Base-by-base conservation (phyloP, 225 moss, liverwort and hornwort genomes). In the Rhytidiadelphus loreus region DNA sequence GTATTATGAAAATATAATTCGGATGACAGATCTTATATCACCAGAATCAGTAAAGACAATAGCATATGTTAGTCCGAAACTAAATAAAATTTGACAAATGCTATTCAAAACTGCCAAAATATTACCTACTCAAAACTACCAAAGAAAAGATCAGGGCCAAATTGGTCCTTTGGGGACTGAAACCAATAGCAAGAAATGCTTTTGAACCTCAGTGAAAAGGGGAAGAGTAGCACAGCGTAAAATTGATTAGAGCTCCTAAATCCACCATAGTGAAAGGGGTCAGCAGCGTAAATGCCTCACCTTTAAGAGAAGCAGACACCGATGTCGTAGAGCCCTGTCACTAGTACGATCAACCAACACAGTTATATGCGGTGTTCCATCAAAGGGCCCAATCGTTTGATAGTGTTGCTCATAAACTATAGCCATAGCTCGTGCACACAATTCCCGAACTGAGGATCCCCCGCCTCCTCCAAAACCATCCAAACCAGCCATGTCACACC, bases 381-480 rank as follows among this genome's bases (percentile, higher is more conserved):
- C 97, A 87, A 97, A 97, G 56, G 92, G 91, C 41, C 97, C 97
- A 80, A 97, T 96, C 53, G 95, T 93, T 59, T 94, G 96, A 90
- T 93, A 88, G 86, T 97, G 97, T 77, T 97, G 97, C 91, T 96
- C 96, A 87, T 97, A 97, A 65, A 97, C 97, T 83, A 96, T 94
- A 70, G 97, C 92, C 97, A 97, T 97, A 64, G 97, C 97, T 90
- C 97, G 92, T 81, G 96, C 97, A 92, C 97, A 97, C 32, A 97
- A 91, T 83, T 97, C 96, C 74, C 97, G 93, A 60, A 97, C 97
- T 64, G 96, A 93, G 82, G 92, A 88, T 69, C 97, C 97, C 80
- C 97, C 97, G 86, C 96, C 96, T n/a, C 97, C 97, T 64, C 97
- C 97, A 94, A 97, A 97, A 37, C 97, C 97, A 94, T 96, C 96